Evolutionary conservation across 352 stramenopile genomes (phyloP).

Genomic region (Pythium pectinolyticum): DNA sequence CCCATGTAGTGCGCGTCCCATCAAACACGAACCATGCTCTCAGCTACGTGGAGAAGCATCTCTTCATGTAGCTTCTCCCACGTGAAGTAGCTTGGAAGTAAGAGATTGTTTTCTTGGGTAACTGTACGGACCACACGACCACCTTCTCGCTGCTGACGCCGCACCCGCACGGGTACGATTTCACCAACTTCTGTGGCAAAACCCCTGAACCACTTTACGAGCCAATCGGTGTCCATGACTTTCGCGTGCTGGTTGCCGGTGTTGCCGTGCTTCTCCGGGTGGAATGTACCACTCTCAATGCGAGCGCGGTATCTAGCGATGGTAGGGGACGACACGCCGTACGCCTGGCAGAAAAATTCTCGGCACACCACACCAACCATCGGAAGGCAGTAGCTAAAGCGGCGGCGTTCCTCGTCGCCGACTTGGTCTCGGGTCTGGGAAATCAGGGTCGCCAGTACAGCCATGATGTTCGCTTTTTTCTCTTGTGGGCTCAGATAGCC

Average conservation of each 20-base stretch:
- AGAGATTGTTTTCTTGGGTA: conserved; percentile 5
- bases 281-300: neutral
- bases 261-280: neutral
- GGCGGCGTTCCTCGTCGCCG: neutral
- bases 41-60: conserved; percentile 1
- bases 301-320: neutral
- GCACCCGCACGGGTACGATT: conserved; percentile 5
- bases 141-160: neutral
- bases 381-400: conserved; percentile 3
- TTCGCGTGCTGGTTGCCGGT: conserved; percentile 2
- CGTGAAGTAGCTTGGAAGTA: conserved; percentile 12
- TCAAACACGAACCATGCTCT: conserved; percentile 4
- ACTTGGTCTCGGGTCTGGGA: neutral
- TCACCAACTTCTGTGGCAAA: conserved; percentile 9
- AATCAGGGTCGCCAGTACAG: neutral
- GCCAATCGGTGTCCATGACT: neutral
- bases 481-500: neutral
- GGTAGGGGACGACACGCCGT: neutral
- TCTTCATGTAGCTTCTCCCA: conserved; percentile 10
- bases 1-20: too few species aligned
- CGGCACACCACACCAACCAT: conserved; percentile 7
- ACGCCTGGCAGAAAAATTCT: neutral
- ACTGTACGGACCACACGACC: neutral
- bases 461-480: conserved; percentile 5
- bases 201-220: neutral